A percentile compares a stretch with the other conserved stretches of the same genome.
Evolutionary conservation across 2,329 filamentous ascomycete genomes (phyloP).

Genomic region (Fusarium multiceps): DNA sequence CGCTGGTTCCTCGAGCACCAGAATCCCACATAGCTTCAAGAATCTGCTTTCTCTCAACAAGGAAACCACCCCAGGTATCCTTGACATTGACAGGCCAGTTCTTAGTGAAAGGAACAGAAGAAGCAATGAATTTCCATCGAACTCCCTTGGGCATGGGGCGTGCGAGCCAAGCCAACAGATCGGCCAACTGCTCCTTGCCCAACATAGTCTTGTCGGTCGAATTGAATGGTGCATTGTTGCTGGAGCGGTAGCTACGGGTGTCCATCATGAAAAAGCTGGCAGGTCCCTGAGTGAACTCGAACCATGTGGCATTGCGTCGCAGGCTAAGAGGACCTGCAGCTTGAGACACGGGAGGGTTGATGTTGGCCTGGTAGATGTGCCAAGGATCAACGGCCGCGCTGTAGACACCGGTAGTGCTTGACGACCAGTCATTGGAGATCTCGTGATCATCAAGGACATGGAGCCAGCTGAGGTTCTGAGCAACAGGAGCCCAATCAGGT

Average conservation of each 20-base stretch:
- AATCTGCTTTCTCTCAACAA: slow-evolving; percentile 80
- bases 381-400: slow-evolving; percentile 84
- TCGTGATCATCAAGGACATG: slow-evolving; percentile 98
- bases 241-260: slow-evolving; percentile 86
- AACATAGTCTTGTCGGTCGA: slow-evolving; percentile 85
- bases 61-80: slow-evolving; percentile 95
- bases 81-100: slow-evolving; percentile 91
- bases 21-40: slow-evolving; percentile 94
- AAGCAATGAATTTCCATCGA: slow-evolving; percentile 93
- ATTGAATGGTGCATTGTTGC: slow-evolving; percentile 68
- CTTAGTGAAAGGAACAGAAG: slow-evolving; percentile 94
- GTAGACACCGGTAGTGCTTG: slow-evolving; percentile 84
- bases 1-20: slow-evolving; percentile 77
- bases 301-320: slow-evolving; percentile 77
- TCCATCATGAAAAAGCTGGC: slow-evolving; percentile 96
- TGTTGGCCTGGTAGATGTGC: slow-evolving; percentile 83
- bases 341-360: slow-evolving; percentile 80
- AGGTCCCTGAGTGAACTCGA: slow-evolving; percentile 88
- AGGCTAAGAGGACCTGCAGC: slow-evolving; percentile 56
- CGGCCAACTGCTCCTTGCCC: slow-evolving; percentile 79
- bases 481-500: slow-evolving; percentile 84
- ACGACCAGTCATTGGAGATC: slow-evolving; percentile 92
- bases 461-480: slow-evolving; percentile 90
- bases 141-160: slow-evolving; percentile 80
- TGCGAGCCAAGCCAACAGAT: slow-evolving; percentile 81